These are phyloP conservation scores for Pichia sp. DNA, from an alignment of 1,139 yeast species.

Conservation along the genomic window DNA sequence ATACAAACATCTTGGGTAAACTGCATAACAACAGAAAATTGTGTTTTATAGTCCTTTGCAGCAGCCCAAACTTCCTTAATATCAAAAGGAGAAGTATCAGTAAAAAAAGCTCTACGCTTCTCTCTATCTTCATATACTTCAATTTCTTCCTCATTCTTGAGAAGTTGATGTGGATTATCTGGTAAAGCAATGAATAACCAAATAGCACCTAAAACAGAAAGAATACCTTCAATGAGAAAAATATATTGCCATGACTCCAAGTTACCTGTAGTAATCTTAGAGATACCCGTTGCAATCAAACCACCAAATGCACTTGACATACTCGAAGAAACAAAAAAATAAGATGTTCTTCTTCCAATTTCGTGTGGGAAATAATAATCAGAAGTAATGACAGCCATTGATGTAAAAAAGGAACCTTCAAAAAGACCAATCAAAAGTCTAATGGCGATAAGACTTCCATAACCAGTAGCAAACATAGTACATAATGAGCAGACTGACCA, in stretches of 20 bases:
- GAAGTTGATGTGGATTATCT: slow-evolving; percentile 3
- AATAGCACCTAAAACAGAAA: not conserved
- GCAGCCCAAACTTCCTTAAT: slow-evolving; percentile 7
- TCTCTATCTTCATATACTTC: slow-evolving; percentile 8
- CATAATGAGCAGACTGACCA: slow-evolving; percentile 11
- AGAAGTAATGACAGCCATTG: slow-evolving; percentile 8
- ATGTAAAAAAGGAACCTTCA: slow-evolving; percentile 10
- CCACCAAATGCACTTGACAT: slow-evolving; percentile 12
- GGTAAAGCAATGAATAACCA: slow-evolving; percentile 9
- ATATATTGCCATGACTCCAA: slow-evolving; percentile 7
- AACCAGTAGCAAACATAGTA: slow-evolving; percentile 8
- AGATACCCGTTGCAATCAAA: slow-evolving; percentile 10
- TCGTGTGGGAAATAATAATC: slow-evolving; percentile 10
- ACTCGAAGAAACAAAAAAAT: slow-evolving; percentile 7
- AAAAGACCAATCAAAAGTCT: slow-evolving; percentile 8
- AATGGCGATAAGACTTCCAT: slow-evolving; percentile 2
- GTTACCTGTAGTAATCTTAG: slow-evolving; percentile 3
- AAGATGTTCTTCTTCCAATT: slow-evolving; percentile 11
- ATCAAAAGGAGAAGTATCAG: slow-evolving; percentile 4
- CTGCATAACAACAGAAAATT: slow-evolving; percentile 8
- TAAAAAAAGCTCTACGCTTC: slow-evolving; percentile 6
- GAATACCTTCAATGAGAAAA: slow-evolving; percentile 10
- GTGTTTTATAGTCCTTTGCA: slow-evolving; percentile 6
- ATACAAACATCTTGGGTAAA: slow-evolving; percentile 11
- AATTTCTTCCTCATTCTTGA: slow-evolving; percentile 7